These are phyloP conservation scores for Paecilomyces dactylethromorphus DNA, from an alignment of 2,329 filamentous ascomycete genomes.

Conservation along the genomic window DNA sequence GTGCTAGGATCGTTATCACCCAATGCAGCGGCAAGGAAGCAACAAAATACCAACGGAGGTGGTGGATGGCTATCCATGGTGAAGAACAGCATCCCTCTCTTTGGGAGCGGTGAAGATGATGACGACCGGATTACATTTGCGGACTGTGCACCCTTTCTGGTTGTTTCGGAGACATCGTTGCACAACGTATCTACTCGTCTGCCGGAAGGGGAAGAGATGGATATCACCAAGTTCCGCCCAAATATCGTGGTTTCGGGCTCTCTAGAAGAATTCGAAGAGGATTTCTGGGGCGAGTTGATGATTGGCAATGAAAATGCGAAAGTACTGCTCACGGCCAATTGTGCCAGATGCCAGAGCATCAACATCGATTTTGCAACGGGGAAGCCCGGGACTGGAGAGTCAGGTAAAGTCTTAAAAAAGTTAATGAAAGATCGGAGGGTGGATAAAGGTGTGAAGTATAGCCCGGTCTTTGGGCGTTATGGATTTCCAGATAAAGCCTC, in stretches of 20 bases:
- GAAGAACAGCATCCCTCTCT: constrained; percentile 2
- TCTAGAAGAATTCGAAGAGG: constrained; percentile 56
- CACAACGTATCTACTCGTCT: constrained; percentile 56
- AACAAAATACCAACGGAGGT: constrained; percentile 4
- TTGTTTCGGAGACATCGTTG: constrained; percentile 66
- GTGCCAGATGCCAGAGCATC: constrained; percentile 60
- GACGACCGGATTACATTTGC: constrained; percentile 59
- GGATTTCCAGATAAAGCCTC: constrained; percentile 49
- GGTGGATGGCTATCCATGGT: constrained; percentile 13
- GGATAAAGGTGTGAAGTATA: constrained; percentile 60
- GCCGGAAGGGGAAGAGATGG: constrained; percentile 44
- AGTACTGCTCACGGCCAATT: constrained; percentile 62
- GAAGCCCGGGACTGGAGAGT: constrained; percentile 48
- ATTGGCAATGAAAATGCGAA: constrained; percentile 28
- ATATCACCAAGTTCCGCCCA: constrained; percentile 64
- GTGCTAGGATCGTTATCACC: constrained; percentile 59
- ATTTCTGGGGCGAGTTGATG: constrained; percentile 62
- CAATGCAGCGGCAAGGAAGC: constrained; percentile 20
- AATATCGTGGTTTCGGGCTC: constrained; percentile 64
- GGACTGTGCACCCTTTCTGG: constrained; percentile 59
- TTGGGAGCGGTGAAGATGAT: constrained; percentile 1
- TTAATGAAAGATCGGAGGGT: constrained; percentile 65
- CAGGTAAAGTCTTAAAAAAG: constrained; percentile 60
- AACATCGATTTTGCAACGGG: constrained; percentile 68
- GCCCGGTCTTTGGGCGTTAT: constrained; percentile 68